Evolutionary conservation across 306 rosid species (phyloP), one percentile per base, ranked within the genome.

Genomic region (Fagus sylvatica): DNA sequence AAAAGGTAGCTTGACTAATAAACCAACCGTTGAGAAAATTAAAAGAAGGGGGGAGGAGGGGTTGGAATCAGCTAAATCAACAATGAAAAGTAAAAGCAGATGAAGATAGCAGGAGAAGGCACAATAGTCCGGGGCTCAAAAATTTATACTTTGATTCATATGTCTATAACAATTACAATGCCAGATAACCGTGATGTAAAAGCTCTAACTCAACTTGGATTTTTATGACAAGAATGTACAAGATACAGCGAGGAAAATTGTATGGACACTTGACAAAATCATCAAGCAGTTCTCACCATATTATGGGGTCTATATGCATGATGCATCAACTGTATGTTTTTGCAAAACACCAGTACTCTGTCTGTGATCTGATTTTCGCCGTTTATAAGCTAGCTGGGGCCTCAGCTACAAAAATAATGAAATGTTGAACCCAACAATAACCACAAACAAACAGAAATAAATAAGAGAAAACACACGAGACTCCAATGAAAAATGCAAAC

Each of bases 321-420:
- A 69, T 36, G 54, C 39, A 62, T 75, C 83, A 49, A 32, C n/a
- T 48, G 19, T 71, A 80, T 15, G 73, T 62, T 82, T 79, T 54
- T 56, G 76, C 8, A 54, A 37, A 62, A 76, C 59, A 59, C 76
- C 82, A 40, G 70, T 78, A 76, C 74, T 69, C 67, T 71, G 85
- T 48, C 57, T 53, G 68, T 79, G 65, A 48, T 79, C 79, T 55
- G 80, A 74, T 77, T 85, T 88, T 76, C 84, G 78, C 66, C 76
- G 82, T 72, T 78, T 91, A 39, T 88, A 84, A 74, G 61, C 65
- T 65, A 89, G 77, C 64, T 87, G 90, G 5, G 96, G 93, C 81
- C 89, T 87, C 87, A 93, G 73, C 98, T 93, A 83, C 78, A 88
- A 43, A 76, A 4, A 66, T 74, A 43, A 64, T 6, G 55, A 72